Conservation (phyloP, 2,329 filamentous ascomycete genomes). For the Penicillium rolfsii region DNA sequence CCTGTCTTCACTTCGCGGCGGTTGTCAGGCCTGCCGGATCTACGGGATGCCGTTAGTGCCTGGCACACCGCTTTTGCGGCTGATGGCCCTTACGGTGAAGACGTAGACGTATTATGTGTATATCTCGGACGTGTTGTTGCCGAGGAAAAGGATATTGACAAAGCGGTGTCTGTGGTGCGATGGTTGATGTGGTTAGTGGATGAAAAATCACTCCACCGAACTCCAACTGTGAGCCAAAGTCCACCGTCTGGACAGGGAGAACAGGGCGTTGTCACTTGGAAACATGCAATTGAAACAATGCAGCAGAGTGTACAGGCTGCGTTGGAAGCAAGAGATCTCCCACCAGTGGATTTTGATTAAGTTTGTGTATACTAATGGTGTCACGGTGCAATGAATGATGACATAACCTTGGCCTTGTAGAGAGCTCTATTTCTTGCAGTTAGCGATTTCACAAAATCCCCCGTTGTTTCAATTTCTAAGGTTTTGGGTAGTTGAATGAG, state of each 20-base stretch:
- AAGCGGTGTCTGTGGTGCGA: conserved; percentile 68
- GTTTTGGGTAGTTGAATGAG: too few species aligned
- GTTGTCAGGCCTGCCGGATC: conserved; percentile 60
- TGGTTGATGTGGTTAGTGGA: conserved; percentile 60
- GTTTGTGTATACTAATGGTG: conserved; percentile 11
- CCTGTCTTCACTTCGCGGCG: conserved; percentile 66
- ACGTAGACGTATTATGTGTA: conserved; percentile 72
- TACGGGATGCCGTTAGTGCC: conserved; percentile 72
- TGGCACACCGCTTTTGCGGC: conserved; percentile 75
- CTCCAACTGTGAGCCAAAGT: conserved; percentile 37
- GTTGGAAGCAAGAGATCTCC: conserved; percentile 50
- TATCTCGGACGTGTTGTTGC: conserved; percentile 73
- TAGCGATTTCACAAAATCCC: too few species aligned
- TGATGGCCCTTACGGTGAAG: conserved; percentile 77
- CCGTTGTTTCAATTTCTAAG: too few species aligned
- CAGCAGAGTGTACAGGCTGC: conserved; percentile 49
- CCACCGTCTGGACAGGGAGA: conserved; percentile 38
- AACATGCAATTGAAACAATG: conserved; percentile 44
- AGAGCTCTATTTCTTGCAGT: too few species aligned
- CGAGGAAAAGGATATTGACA: conserved; percentile 77
- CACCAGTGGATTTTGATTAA: conserved; percentile 48
- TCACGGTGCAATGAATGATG: conserved; percentile 17
- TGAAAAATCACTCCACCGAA: conserved; percentile 38
- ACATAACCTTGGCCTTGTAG: background rate
- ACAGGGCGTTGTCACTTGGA: conserved; percentile 37